These are phyloP conservation scores for Fusarium sp. DNA, from an alignment of 2,329 filamentous ascomycete species.

Conservation along the genomic window DNA sequence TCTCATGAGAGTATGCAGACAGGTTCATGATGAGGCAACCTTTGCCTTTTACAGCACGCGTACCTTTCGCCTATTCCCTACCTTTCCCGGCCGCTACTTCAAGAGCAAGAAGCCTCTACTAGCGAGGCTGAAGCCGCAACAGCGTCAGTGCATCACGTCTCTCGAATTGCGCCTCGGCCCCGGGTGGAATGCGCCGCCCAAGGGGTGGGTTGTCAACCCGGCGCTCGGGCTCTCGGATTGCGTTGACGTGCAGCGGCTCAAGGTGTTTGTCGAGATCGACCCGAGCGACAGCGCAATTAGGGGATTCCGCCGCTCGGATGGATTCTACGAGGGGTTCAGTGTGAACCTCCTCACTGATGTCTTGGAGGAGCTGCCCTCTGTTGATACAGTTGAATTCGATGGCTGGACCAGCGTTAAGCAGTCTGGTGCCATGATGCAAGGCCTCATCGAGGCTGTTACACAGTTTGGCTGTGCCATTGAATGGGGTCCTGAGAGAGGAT, in stretches of 20 bases:
- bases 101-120: slow-evolving; percentile 80
- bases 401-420: slow-evolving; percentile 75
- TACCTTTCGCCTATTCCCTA: slow-evolving; percentile 75
- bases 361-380: slow-evolving; percentile 65
- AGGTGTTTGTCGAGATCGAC: slow-evolving; percentile 79
- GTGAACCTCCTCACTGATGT: slow-evolving; percentile 67
- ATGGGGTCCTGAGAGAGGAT: slow-evolving; percentile 77
- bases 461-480: slow-evolving; percentile 64
- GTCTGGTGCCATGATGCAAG: slow-evolving; percentile 72
- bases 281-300: slow-evolving; percentile 75
- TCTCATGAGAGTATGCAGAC: slow-evolving; percentile 70
- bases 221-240: slow-evolving; percentile 74
- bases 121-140: slow-evolving; percentile 70
- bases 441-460: slow-evolving; percentile 65
- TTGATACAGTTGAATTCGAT: slow-evolving; percentile 75
- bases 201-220: slow-evolving; percentile 75
- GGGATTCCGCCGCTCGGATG: slow-evolving; percentile 73
- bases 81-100: slow-evolving; percentile 72
- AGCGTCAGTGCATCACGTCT: slow-evolving; percentile 70
- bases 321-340: slow-evolving; percentile 78
- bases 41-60: slow-evolving; percentile 74
- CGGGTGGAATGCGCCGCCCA: slow-evolving; percentile 77
- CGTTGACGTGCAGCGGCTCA: slow-evolving; percentile 67
- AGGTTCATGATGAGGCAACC: slow-evolving; percentile 72
- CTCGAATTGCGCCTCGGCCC: slow-evolving; percentile 79